Conservation (phyloP, 2,329 filamentous ascomycete species). For the Conoideocrella luteorostrata region DNA sequence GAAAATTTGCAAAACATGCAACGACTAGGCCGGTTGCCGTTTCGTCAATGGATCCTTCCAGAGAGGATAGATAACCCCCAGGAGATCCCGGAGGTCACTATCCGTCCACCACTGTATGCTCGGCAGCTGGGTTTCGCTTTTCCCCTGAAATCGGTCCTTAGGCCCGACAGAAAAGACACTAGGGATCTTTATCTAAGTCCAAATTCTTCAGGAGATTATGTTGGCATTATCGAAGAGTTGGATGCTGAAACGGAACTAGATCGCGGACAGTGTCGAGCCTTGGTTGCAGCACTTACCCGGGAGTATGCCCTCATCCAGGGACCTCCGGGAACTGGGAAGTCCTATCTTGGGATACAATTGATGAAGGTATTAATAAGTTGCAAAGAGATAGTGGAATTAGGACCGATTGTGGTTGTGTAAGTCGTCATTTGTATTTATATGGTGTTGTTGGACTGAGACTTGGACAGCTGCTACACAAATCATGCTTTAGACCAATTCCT, state of each 20-base stretch:
- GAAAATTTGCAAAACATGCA: conserved; percentile 47
- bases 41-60: too few relatives aligned
- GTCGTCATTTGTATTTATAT: conserved; percentile 17
- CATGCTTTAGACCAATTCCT: conserved; percentile 51
- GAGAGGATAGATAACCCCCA: too few relatives aligned
- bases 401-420: conserved; percentile 48
- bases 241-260: conserved; percentile 18
- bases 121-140: too few relatives aligned
- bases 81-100: too few relatives aligned
- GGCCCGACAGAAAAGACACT: too few relatives aligned
- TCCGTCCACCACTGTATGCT: too few relatives aligned
- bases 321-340: conserved; percentile 65
- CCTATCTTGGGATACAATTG: conserved; percentile 52
- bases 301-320: conserved; percentile 60
- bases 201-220: conserved; percentile 43
- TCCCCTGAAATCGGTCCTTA: too few relatives aligned
- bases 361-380: conserved; percentile 47
- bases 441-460: neutral
- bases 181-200: conserved; percentile 11
- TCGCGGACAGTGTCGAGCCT: conserved; percentile 32
- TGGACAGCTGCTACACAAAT: conserved; percentile 37
- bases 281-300: conserved; percentile 45
- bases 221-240: conserved; percentile 22
- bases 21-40: conserved; percentile 41
- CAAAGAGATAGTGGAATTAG: conserved; percentile 30